phyloP scores from a whole-genome alignment of 441 rosid species.

The Breynia disticha region DNA sequence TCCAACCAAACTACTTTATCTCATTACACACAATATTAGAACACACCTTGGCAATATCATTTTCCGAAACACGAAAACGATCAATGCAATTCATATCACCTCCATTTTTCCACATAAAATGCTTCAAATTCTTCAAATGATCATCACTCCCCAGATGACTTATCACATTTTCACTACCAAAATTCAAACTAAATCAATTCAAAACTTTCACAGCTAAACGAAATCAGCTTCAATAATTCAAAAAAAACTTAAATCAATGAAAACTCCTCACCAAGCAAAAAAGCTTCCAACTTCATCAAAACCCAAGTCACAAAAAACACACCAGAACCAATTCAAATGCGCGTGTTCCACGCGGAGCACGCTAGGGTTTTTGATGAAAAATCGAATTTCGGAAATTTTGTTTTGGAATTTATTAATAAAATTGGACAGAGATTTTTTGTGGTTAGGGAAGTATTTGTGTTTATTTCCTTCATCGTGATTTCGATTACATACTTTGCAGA shows the following conservation, averaged over 20 bases:
- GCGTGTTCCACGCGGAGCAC: conserved; percentile 44
- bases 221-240: background rate
- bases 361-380: conserved; percentile 59
- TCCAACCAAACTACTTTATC: no score
- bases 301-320: conserved; percentile 71
- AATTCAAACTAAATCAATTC: background rate
- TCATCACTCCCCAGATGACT: conserved; percentile 40
- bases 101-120: conserved; percentile 69
- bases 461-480: conserved; percentile 64
- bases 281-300: conserved; percentile 52
- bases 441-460: conserved; percentile 74
- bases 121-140: conserved; percentile 66
- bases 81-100: conserved; percentile 50
- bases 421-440: conserved; percentile 42
- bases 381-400: conserved; percentile 49
- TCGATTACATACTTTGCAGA: conserved; percentile 56
- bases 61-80: conserved; percentile 41
- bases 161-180: conserved; percentile 35
- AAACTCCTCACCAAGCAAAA: conserved; percentile 49
- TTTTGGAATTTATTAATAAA: conserved; percentile 52
- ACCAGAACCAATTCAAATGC: conserved; percentile 63
- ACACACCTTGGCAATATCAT: conserved; percentile 55
- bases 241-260: background rate
- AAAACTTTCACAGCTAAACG: background rate
- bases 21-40: no score